Conservation (phyloP, 371 early-diverging fungal species). For the Apophysomyces elegans region DNA sequence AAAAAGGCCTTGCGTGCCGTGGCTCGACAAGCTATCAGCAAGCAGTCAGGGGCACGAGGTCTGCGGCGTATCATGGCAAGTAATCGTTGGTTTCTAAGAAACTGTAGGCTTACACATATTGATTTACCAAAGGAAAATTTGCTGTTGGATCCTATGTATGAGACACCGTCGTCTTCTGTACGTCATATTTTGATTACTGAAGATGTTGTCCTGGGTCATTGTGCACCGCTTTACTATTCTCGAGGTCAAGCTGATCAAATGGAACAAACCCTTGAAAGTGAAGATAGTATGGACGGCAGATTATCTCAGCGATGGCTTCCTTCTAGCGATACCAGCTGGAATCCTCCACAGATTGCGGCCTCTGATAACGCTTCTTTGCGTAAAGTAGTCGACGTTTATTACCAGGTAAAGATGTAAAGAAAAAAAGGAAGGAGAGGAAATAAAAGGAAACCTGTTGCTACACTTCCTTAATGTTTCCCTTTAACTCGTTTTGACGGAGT, state of each 20-base stretch:
- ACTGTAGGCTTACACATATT: neutral
- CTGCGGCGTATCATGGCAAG: slow-evolving; percentile 74
- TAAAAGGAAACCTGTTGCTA: neutral
- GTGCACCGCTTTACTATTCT: slow-evolving; percentile 61
- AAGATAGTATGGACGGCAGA: neutral
- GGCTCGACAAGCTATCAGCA: slow-evolving; percentile 70
- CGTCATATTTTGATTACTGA: slow-evolving; percentile 63
- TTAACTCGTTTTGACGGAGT: slow-evolving; percentile 11
- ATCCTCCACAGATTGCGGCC: neutral
- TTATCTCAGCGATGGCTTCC: neutral
- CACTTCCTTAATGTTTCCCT: slow-evolving; percentile 6
- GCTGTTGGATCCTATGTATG: slow-evolving; percentile 76
- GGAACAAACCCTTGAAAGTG: slow-evolving; percentile 12
- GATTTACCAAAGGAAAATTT: slow-evolving; percentile 52
- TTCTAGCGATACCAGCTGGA: neutral
- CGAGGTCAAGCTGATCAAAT: slow-evolving; percentile 55
- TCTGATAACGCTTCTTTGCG: slow-evolving; percentile 5
- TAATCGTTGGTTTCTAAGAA: neutral
- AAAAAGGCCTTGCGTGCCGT: slow-evolving; percentile 64
- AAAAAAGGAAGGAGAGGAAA: neutral
- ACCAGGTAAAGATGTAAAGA: slow-evolving; percentile 10
- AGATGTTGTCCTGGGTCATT: slow-evolving; percentile 54
- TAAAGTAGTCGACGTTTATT: slow-evolving; percentile 11
- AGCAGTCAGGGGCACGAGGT: slow-evolving; percentile 84
- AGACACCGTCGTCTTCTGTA: slow-evolving; percentile 69